These are phyloP conservation scores for Tillandsia leiboldiana DNA, from an alignment of 176 grass and related monocot genomes.

Conservation along the genomic window DNA sequence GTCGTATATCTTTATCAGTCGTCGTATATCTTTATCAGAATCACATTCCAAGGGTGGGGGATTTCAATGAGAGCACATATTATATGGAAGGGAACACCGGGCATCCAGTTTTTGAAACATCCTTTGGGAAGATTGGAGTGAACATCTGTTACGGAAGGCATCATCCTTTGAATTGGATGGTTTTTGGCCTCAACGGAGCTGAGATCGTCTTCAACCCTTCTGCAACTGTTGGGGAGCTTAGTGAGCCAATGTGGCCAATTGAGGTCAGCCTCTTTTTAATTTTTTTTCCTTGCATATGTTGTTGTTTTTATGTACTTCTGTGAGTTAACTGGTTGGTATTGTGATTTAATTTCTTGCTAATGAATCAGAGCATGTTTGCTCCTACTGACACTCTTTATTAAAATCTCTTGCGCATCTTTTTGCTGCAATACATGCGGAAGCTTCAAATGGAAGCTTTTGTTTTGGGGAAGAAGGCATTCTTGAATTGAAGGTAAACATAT, in stretches of 20 bases:
- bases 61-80: conserved; percentile 99
- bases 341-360: too few species aligned
- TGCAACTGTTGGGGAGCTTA: conserved; percentile 94
- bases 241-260: conserved; percentile 97
- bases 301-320: conserved; percentile 6
- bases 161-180: conserved; percentile 97
- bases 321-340: too few species aligned
- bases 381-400: too few species aligned
- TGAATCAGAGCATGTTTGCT: too few species aligned
- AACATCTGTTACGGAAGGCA: conserved; percentile 99
- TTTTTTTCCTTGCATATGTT: conserved; percentile 1
- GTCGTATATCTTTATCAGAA: conserved; percentile 43
- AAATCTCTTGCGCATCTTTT: too few species aligned
- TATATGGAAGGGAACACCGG: conserved; percentile 99
- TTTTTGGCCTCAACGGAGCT: conserved; percentile 89
- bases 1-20: conserved; percentile 31
- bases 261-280: conserved; percentile 42
- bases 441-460: too few species aligned
- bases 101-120: conserved; percentile 96
- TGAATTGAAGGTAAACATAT: neutral
- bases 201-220: conserved; percentile 99
- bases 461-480: too few species aligned
- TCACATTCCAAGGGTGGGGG: conserved; percentile 97
- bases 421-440: too few species aligned
- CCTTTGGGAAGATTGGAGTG: conserved; percentile 75